These are phyloP conservation scores for Vickermania ingenoplastis DNA, from an alignment of 208 protist species.

Conservation along the genomic window DNA sequence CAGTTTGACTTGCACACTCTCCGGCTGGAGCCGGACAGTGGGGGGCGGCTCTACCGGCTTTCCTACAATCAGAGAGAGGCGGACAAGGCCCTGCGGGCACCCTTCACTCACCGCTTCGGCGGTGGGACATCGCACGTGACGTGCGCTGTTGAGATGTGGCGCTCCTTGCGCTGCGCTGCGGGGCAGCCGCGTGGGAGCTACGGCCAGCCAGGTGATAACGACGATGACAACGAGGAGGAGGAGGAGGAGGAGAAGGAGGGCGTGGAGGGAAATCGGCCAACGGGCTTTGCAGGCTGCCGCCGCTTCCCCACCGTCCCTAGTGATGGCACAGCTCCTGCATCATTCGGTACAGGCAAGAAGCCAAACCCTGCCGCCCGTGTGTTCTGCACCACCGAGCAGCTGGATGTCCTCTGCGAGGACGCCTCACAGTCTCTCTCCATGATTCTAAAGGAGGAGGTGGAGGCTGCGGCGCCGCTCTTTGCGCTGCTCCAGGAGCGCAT, in stretches of 20 bases:
- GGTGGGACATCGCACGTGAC: constrained; percentile 21
- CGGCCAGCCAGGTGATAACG: neutral
- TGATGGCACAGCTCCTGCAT: neutral
- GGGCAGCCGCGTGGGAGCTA: neutral
- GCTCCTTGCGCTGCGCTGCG: neutral
- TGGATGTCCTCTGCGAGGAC: constrained; percentile 49
- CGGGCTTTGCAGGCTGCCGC: neutral
- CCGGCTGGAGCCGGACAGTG: constrained; percentile 36
- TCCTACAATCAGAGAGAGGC: constrained; percentile 52
- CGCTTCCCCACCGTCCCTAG: neutral
- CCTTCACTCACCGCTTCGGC: constrained; percentile 67
- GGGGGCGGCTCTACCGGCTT: constrained; percentile 47
- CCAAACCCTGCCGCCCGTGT: constrained; percentile 22
- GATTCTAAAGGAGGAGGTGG: constrained; percentile 55
- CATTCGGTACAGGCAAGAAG: neutral
- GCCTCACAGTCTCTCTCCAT: constrained; percentile 44
- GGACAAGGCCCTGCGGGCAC: constrained; percentile 23
- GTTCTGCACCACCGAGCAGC: constrained; percentile 64
- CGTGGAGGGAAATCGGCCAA: neutral
- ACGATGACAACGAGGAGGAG: neutral
- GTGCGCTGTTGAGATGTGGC: neutral
- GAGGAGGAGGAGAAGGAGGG: neutral
- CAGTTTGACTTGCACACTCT: constrained; percentile 36
- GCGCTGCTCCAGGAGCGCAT: constrained; percentile 41
- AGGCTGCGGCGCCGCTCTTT: constrained; percentile 43